A percentile compares a stretch with the other conserved stretches of the same genome.
phyloP scores from a whole-genome alignment of 139 green algal species.

The Nannochloris sp. region DNA sequence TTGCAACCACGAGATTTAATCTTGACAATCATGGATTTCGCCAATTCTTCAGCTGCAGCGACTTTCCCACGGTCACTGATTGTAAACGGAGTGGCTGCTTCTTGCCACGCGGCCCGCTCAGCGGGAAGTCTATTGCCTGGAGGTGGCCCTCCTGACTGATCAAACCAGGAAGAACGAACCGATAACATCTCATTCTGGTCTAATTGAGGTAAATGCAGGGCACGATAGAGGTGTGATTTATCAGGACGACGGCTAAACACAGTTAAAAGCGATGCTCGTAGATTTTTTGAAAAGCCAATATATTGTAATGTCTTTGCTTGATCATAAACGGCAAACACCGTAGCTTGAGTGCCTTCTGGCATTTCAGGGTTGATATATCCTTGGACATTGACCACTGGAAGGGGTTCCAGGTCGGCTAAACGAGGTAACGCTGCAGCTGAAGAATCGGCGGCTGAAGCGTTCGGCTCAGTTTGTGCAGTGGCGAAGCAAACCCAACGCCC shows the following conservation, averaged over 20 bases:
- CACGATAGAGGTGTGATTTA: constrained; percentile 60
- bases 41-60: constrained; percentile 28
- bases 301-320: constrained; percentile 78
- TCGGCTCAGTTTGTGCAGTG: too few relatives aligned
- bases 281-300: constrained; percentile 79
- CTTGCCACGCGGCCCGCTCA: constrained; percentile 71
- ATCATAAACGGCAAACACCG: constrained; percentile 84
- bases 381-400: too few relatives aligned
- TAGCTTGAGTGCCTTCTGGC: constrained; percentile 37
- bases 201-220: constrained; percentile 37
- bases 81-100: constrained; percentile 49
- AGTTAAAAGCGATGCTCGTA: constrained; percentile 69
- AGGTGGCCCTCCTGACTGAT: constrained; percentile 53
- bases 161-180: constrained; percentile 62
- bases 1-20: constrained; percentile 62
- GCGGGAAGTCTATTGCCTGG: constrained; percentile 69
- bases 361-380: too few relatives aligned
- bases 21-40: constrained; percentile 28
- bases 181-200: constrained; percentile 75
- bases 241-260: constrained; percentile 73
- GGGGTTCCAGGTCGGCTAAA: too few relatives aligned
- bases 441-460: too few relatives aligned
- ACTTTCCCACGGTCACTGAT: constrained; percentile 70
- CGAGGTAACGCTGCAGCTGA: too few relatives aligned
- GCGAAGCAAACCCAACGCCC: too few relatives aligned